A percentile compares a stretch with the other conserved stretches of the same genome.
phyloP scores from a whole-genome alignment of 139 green algal genomes.

The Zygnema cylindricum region DNA sequence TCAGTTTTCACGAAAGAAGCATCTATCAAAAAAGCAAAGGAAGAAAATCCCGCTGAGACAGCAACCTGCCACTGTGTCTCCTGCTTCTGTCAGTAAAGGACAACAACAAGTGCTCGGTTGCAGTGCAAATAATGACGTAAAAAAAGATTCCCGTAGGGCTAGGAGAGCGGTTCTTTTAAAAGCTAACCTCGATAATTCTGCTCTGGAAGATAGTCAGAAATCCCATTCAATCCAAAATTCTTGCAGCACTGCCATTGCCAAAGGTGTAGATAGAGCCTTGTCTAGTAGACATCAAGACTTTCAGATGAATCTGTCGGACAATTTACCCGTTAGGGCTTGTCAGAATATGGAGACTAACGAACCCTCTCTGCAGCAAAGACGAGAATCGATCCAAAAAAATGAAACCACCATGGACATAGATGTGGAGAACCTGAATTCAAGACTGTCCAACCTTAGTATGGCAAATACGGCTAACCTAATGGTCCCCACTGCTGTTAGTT shows the following conservation, averaged over 20 bases:
- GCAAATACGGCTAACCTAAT: neutral
- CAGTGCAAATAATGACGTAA: neutral
- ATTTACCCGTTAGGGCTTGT: neutral
- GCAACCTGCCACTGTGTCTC: neutral
- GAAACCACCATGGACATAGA: neutral
- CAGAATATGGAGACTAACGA: neutral
- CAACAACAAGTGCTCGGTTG: neutral
- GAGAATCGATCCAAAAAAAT: neutral
- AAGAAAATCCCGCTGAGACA: neutral
- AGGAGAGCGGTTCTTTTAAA: neutral
- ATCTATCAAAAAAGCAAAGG: slow-evolving; percentile 1
- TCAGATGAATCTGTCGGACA: no score
- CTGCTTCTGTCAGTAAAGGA: neutral
- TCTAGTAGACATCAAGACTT: no score
- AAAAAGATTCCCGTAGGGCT: neutral
- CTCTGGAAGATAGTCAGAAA: no score
- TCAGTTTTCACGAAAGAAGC: neutral
- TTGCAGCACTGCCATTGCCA: no score
- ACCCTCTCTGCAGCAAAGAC: neutral
- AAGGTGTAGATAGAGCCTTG: no score
- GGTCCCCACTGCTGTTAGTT: neutral
- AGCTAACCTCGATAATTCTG: no score
- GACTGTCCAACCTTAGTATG: neutral
- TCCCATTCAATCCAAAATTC: no score
- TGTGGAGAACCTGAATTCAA: neutral